These are phyloP conservation scores for Strobilomyces confusus DNA, from an alignment of 768 basidiomycete species.

Conservation along the genomic window DNA sequence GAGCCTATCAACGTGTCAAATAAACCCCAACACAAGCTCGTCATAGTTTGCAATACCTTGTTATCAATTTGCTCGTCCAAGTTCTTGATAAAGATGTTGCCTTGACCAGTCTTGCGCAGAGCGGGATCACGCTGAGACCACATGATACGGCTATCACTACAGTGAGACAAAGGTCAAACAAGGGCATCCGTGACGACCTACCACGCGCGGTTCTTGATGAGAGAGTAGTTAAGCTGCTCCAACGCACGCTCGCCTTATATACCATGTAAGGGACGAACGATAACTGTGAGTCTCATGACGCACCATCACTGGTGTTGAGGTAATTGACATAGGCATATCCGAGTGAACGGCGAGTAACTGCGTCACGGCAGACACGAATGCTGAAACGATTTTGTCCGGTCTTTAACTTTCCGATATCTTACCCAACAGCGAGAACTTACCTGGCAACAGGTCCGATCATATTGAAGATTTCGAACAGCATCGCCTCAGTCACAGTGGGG, in stretches of 20 bases:
- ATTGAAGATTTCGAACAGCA: constrained; percentile 99
- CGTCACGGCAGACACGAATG: constrained; percentile 99
- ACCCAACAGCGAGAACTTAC: constrained; percentile 40
- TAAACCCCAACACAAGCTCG: neutral
- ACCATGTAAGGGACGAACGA: neutral
- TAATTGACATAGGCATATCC: constrained; percentile 99
- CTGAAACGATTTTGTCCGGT: constrained; percentile 34
- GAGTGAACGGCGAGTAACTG: constrained; percentile 98
- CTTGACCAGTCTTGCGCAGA: constrained; percentile 98
- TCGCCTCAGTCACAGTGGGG: constrained; percentile 96
- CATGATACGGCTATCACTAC: constrained; percentile 84
- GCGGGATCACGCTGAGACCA: constrained; percentile 99
- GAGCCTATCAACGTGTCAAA: constrained; percentile 54
- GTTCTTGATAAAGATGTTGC: constrained; percentile 99
- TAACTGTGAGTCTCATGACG: constrained; percentile 21
- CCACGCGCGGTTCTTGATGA: constrained; percentile 98
- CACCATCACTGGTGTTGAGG: constrained; percentile 90
- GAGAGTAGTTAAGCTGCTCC: constrained; percentile 98
- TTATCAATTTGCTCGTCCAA: constrained; percentile 96
- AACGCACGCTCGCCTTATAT: constrained; percentile 88
- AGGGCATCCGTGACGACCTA: constrained; percentile 32
- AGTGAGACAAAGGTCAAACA: neutral
- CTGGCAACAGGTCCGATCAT: constrained; percentile 99
- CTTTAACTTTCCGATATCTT: neutral
- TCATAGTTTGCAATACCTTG: constrained; percentile 51